Percentiles rank a stretch among this genome's conserved stretches.
These are phyloP conservation scores for Yamadazyma taylorii DNA, from an alignment of 1,139 yeast genomes.

Conservation along the genomic window DNA sequence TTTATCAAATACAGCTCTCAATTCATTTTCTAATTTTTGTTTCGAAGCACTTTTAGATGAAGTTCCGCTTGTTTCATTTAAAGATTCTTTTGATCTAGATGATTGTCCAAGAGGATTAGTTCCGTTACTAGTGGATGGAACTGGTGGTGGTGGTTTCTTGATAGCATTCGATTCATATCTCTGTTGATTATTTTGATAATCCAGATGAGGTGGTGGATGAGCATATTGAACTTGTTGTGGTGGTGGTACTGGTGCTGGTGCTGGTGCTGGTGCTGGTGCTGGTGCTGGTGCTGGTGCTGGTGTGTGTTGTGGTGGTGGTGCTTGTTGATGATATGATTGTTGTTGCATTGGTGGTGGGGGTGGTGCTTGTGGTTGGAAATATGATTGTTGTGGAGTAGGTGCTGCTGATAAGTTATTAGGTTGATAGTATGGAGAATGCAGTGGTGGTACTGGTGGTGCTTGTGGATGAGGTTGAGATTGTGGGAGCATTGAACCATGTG, in stretches of 20 bases:
- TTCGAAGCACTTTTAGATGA: constrained; percentile 19
- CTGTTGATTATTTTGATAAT: constrained; percentile 10
- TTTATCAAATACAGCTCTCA: constrained; percentile 54
- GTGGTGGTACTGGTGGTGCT: constrained; percentile 10
- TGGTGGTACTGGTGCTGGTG: constrained; percentile 3
- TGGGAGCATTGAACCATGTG: constrained; percentile 9
- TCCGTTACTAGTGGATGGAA: constrained; percentile 2
- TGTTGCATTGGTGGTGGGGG: constrained; percentile 11
- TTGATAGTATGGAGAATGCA: constrained; percentile 13
- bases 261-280: constrained; percentile 6
- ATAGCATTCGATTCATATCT: constrained; percentile 13
- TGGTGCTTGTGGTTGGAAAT: constrained; percentile 8
- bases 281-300: constrained; percentile 9
- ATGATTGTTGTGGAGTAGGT: constrained; percentile 13
- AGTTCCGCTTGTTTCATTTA: constrained; percentile 10
- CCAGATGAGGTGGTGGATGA: constrained; percentile 3
- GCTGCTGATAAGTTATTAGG: constrained; percentile 15
- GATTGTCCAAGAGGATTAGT: constrained; percentile 5
- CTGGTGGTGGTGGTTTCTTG: constrained; percentile 21
- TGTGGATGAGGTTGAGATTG: constrained; percentile 15
- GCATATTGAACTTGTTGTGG: constrained; percentile 3
- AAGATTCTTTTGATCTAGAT: constrained; percentile 17
- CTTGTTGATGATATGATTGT: constrained; percentile 10
- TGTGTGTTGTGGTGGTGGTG: constrained; percentile 5
- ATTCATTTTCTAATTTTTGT: constrained; percentile 49